phyloP scores from a whole-genome alignment of 2,329 filamentous ascomycete genomes.

The Escovopsis weberi region DNA sequence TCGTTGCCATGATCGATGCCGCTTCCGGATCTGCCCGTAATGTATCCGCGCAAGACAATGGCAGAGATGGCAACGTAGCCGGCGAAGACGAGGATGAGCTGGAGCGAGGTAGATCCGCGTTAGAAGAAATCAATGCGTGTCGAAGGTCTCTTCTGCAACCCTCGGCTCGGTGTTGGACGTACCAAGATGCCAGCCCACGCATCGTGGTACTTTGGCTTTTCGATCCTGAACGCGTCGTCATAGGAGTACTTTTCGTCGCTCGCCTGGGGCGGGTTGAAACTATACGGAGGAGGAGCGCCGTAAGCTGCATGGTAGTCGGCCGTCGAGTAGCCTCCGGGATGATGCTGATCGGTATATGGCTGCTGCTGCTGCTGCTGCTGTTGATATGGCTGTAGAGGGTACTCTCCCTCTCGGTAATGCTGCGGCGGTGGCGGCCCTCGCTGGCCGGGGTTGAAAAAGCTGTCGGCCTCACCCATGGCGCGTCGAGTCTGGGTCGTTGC shows the following conservation, averaged over 20 bases:
- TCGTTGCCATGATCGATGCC: constrained; percentile 62
- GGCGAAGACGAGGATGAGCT: constrained; percentile 55
- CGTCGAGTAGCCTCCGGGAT: constrained; percentile 9
- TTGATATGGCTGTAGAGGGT: constrained; percentile 1
- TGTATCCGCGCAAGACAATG: constrained; percentile 62
- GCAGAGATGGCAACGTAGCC: constrained; percentile 68
- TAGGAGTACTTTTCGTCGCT: constrained; percentile 44
- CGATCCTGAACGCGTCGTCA: constrained; percentile 68
- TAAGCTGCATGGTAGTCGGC: constrained; percentile 16
- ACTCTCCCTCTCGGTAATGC: constrained; percentile 1
- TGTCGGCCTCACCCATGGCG: constrained; percentile 22
- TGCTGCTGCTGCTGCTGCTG: constrained; percentile 8
- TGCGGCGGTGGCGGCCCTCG: constrained; percentile 7
- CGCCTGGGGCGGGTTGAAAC: constrained; percentile 22
- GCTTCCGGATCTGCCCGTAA: constrained; percentile 44
- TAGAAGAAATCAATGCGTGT: background rate
- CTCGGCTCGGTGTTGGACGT: constrained; percentile 11
- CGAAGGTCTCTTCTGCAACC: background rate
- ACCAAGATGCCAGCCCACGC: constrained; percentile 75
- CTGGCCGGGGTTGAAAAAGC: constrained; percentile 15
- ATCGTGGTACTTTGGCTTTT: constrained; percentile 80
- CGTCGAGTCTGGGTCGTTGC: background rate
- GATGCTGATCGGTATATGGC: constrained; percentile 1
- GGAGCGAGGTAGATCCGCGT: no score
- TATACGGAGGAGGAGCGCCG: constrained; percentile 17